Conservation (phyloP, 2,329 filamentous ascomycete species). For the Achaetomium macrosporum region DNA sequence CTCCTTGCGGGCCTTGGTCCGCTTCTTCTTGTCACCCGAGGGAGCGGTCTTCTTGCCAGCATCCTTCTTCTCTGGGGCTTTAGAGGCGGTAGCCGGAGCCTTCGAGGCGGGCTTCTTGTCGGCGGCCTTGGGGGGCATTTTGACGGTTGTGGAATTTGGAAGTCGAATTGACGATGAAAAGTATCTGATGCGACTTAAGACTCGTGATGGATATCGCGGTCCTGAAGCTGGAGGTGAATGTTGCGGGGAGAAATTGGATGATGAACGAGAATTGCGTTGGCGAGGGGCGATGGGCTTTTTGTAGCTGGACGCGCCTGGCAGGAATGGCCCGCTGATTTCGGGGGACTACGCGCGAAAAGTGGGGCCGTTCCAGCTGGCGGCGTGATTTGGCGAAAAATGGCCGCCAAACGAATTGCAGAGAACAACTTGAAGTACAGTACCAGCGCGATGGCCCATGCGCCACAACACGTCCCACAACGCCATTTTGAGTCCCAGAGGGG, state of each 20-base stretch:
- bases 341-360: constrained; percentile 21
- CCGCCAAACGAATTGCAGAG: constrained; percentile 14
- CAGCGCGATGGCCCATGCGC: constrained; percentile 25
- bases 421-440: no score
- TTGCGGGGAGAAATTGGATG: constrained; percentile 40
- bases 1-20: constrained; percentile 99
- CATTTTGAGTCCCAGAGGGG: neutral
- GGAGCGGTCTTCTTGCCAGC: constrained; percentile 99
- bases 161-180: constrained; percentile 20
- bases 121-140: constrained; percentile 94
- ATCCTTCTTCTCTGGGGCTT: constrained; percentile 92
- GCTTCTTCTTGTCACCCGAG: constrained; percentile 99
- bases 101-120: constrained; percentile 99
- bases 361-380: constrained; percentile 13
- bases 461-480: constrained; percentile 22
- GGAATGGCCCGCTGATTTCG: constrained; percentile 52
- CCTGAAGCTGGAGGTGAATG: constrained; percentile 25
- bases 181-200: constrained; percentile 23
- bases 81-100: constrained; percentile 71
- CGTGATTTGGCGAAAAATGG: constrained; percentile 26
- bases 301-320: constrained; percentile 52
- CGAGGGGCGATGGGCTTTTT: constrained; percentile 52
- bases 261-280: constrained; percentile 40
- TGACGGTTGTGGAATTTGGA: constrained; percentile 32
- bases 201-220: constrained; percentile 26